A percentile compares a stretch with the other conserved stretches of the same genome.
These are phyloP conservation scores for Taiozyma sp. DNA, from an alignment of 1,139 yeast species.

Conservation along the genomic window DNA sequence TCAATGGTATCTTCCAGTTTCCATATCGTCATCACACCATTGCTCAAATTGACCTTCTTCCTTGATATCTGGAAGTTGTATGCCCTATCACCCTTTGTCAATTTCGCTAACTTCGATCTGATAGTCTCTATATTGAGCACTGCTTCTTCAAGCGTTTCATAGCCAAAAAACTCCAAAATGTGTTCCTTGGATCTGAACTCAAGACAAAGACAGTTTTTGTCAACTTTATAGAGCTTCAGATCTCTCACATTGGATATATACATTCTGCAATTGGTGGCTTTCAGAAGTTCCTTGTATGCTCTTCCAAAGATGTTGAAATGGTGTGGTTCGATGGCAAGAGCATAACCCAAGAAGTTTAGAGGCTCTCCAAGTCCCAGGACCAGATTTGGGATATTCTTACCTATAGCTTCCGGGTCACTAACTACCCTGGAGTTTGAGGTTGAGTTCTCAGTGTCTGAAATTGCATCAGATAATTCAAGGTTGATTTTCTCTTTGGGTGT, in stretches of 20 bases:
- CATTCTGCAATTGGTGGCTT: slow-evolving; percentile 11
- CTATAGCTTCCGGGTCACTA: slow-evolving; percentile 4
- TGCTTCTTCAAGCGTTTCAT: slow-evolving; percentile 5
- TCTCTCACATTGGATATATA: slow-evolving; percentile 11
- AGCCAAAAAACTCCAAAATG: slow-evolving; percentile 11
- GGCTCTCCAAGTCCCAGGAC: not conserved
- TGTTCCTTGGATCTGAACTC: slow-evolving; percentile 11
- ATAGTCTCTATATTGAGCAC: not conserved
- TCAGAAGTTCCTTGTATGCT: slow-evolving; percentile 8
- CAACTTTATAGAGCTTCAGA: slow-evolving; percentile 3
- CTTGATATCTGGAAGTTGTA: slow-evolving; percentile 1
- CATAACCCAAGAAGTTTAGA: slow-evolving; percentile 7
- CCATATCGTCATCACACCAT: slow-evolving; percentile 11
- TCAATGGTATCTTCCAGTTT: slow-evolving; percentile 8
- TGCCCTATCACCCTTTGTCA: not conserved
- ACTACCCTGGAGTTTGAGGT: not conserved
- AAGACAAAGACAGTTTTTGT: slow-evolving; percentile 12
- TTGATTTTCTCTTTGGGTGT: not conserved
- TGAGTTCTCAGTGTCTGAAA: not conserved
- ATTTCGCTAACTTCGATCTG: not conserved
- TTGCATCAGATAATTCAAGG: not conserved
- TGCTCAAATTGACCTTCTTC: slow-evolving; percentile 3
- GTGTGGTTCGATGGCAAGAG: slow-evolving; percentile 13
- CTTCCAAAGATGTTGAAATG: slow-evolving; percentile 9
- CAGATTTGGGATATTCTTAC: not conserved